Base-by-base conservation (phyloP, 2,329 filamentous ascomycete genomes). In the Escovopsis sp. region DNA sequence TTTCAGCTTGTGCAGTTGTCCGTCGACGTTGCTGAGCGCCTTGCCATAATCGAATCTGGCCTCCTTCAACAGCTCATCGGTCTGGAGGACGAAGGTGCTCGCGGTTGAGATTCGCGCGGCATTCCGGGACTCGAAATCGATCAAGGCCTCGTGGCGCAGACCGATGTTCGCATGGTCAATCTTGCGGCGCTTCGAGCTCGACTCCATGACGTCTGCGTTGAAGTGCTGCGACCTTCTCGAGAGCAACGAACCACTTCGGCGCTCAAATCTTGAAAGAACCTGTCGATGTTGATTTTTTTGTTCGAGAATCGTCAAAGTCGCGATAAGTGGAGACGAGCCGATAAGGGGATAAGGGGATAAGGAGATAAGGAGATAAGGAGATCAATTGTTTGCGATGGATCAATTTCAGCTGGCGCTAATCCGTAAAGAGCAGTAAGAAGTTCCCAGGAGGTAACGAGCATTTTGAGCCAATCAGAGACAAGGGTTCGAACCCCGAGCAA, bases 41-140 rank as follows among this genome's bases (percentile, higher is more conserved):
- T 65, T 66, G 30, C 51, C 53, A 50, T 76, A 72, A 53, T 76
- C 68, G 16, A 75, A 53, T 42, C 64, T 67, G 43, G 70, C 65
- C 46, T 76, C 70, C 44, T 66, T 68, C 45, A 79, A 54, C 14
- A 79, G 61, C 55, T 79, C 74, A 37, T 76, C 71, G 3, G 74
- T 72, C 57, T 78, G 70, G 39, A 79, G 56, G 38, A 74, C 63
- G 48, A 78, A 77, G 30, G 71, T 67, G 54, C 70, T 73, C 13
- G 71, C 64, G 8, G 67, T 63, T 29, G 66, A 62, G 36, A 68
- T 53, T 15, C 59, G 58, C 32, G 64, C 56, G 4, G 65, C 53
- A 43, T 53, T 60, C 30, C 55, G 57, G 38, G 60, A 57, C 46
- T 67, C 59, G 40, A 68, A 63, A 44, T 63, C 56, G 39, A 65